These are phyloP conservation scores for Macadamia tetraphylla DNA, from an alignment of 164 flowering plant species.

Conservation along the genomic window DNA sequence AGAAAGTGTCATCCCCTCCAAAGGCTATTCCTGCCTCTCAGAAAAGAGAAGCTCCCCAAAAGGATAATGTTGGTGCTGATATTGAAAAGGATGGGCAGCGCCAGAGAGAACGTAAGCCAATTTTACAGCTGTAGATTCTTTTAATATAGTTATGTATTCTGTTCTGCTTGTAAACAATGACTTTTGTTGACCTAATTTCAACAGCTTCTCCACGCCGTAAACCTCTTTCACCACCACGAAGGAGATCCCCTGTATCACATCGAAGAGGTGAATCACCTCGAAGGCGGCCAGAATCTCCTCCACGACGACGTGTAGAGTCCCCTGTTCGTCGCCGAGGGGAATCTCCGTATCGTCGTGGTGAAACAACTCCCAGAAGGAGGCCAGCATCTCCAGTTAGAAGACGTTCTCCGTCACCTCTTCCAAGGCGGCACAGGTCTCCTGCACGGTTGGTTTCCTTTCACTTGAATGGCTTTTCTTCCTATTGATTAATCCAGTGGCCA, in stretches of 20 bases:
- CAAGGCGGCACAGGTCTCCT: slow-evolving; percentile 75
- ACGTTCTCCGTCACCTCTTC: slow-evolving; percentile 77
- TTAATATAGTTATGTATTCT: background rate
- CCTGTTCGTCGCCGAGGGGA: slow-evolving; percentile 62
- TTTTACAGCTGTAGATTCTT: background rate
- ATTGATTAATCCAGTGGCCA: background rate
- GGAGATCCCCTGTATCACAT: slow-evolving; percentile 59
- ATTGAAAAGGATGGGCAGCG: slow-evolving; percentile 64
- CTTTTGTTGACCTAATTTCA: slow-evolving; percentile 1
- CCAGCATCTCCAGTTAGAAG: slow-evolving; percentile 73
- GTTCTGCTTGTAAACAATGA: background rate
- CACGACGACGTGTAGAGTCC: slow-evolving; percentile 62
- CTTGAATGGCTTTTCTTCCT: background rate
- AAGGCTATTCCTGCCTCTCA: slow-evolving; percentile 48
- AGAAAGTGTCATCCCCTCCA: slow-evolving; percentile 64
- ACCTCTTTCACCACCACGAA: slow-evolving; percentile 57
- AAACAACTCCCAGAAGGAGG: slow-evolving; percentile 80
- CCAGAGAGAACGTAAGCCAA: slow-evolving; percentile 49
- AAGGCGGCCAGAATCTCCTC: slow-evolving; percentile 56
- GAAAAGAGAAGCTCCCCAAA: slow-evolving; percentile 53
- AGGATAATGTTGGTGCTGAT: slow-evolving; percentile 49
- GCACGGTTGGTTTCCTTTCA: slow-evolving; percentile 35
- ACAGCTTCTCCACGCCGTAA: slow-evolving; percentile 80
- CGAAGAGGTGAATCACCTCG: slow-evolving; percentile 83
- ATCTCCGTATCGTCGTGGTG: slow-evolving; percentile 66